Evolutionary conservation across 495 filamentous ascomycete species (phyloP).

Genomic region (Penicillium antarcticum): DNA sequence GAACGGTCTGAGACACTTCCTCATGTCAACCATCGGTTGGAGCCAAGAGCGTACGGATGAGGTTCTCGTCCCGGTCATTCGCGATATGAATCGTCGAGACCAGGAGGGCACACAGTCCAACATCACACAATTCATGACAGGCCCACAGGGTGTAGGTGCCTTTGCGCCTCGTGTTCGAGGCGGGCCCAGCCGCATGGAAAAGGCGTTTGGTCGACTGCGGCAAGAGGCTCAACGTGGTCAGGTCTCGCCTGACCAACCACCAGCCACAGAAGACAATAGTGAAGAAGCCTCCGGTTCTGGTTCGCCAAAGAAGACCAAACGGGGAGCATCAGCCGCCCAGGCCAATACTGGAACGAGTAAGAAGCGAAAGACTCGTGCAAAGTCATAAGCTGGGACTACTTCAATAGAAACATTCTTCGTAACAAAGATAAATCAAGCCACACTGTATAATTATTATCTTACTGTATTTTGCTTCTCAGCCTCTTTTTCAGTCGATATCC

Average conservation of each 20-base stretch:
- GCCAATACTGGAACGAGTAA: conserved; percentile 6
- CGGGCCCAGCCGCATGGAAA: conserved; percentile 76
- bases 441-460: no score
- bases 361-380: conserved; percentile 12
- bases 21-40: conserved; percentile 96
- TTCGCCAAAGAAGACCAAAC: conserved; percentile 2
- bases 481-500: no score
- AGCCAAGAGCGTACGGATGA: conserved; percentile 86
- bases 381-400: not conserved
- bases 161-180: conserved; percentile 74
- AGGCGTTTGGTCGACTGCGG: conserved; percentile 68
- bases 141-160: conserved; percentile 59
- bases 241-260: not conserved
- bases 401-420: no score
- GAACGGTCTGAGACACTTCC: conserved; percentile 74
- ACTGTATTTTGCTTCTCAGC: no score
- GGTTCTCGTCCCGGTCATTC: conserved; percentile 87
- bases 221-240: conserved; percentile 43
- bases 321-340: conserved; percentile 2
- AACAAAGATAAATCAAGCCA: no score
- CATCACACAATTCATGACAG: conserved; percentile 84
- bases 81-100: conserved; percentile 85
- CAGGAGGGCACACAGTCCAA: conserved; percentile 91
- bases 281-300: conserved; percentile 3
- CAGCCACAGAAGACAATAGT: not conserved